Evolutionary conservation across 2,329 filamentous ascomycete genomes (phyloP), one percentile per base, ranked within the genome.

Genomic region (Cytospora leucostoma): DNA sequence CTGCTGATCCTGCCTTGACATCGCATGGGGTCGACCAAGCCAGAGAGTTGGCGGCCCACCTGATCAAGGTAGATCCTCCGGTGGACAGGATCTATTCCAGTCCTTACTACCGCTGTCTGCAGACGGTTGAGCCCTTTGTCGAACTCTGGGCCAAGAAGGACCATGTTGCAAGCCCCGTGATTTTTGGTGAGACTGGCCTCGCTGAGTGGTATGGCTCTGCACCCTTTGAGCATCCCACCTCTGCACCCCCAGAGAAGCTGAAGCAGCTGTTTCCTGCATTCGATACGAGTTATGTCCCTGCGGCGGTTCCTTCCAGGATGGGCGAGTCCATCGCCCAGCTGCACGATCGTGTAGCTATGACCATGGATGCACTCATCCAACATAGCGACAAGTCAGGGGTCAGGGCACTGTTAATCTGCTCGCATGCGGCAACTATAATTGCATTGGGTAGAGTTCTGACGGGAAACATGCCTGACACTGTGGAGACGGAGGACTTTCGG

Each of bases 141-240:
- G 74, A 79, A 12, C 79, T 86, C 56, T 53, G 62, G 54, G 44
- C 38, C 7, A 4, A 32, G 7, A 51, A 58, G 17, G 72, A 74
- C 68, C 71, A 68, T 54, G 63, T 64, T 51, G 67, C 34, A 37
- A 66, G 44, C 37, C 62, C 44, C 35, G 53, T 56, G 19, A 82
- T 88, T 65, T 80, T 83, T 40, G 82, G 80, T 55, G 86, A 88
- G 69, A 76, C 79, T 62, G 85, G 84, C 13, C 70, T 88, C 47
- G 89, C 91, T 66, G 95, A 99, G 79, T 98, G 95, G 89, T 98
- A 95, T 74, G 95, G 95, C 33, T 82, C 86, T 55, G 92, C 93
- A 17, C 87, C 87, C 65, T 97, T 97, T 75, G 83, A 90, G 61
- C 95, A 98, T 71, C 95, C 95, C 0, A 82, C 83, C 17, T 92